These are phyloP conservation scores for Tirmania nivea DNA, from an alignment of 495 filamentous ascomycete species.

Conservation along the genomic window DNA sequence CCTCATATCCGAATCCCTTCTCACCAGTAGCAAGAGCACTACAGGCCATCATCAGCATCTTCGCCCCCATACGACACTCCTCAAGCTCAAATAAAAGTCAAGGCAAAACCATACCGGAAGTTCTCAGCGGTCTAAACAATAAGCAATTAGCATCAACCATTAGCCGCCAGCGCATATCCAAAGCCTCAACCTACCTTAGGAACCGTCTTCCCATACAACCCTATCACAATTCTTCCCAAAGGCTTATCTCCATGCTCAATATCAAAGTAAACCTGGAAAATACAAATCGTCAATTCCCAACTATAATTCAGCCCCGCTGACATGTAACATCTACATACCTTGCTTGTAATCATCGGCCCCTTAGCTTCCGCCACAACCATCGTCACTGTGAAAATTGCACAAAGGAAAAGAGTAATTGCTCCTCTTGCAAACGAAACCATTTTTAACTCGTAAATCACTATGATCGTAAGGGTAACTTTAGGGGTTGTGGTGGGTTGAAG, in stretches of 20 bases:
- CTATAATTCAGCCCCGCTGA: background rate
- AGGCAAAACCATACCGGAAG: conserved; percentile 38
- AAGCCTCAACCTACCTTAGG: conserved; percentile 37
- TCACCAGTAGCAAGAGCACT: conserved; percentile 85
- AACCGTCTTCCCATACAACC: conserved; percentile 96
- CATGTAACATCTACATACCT: conserved; percentile 29
- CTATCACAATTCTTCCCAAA: conserved; percentile 72
- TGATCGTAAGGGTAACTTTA: too few species aligned
- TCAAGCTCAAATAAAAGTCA: background rate
- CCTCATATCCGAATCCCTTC: conserved; percentile 91
- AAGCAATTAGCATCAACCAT: background rate
- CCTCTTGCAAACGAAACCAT: background rate
- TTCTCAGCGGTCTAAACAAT: conserved; percentile 62
- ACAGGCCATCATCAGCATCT: background rate
- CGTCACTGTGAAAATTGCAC: conserved; percentile 44
- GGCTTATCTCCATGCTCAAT: conserved; percentile 73
- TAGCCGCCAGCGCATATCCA: background rate
- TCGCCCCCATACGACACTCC: background rate
- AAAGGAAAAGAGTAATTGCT: conserved; percentile 34
- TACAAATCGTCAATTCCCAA: conserved; percentile 7
- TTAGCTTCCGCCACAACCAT: conserved; percentile 40
- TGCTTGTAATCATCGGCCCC: conserved; percentile 89
- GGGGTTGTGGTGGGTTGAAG: too few species aligned
- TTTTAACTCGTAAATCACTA: background rate
- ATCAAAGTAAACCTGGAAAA: conserved; percentile 64